Base-by-base conservation (phyloP, 179 eudicot species). In the Sideroxylon spinosum region DNA sequence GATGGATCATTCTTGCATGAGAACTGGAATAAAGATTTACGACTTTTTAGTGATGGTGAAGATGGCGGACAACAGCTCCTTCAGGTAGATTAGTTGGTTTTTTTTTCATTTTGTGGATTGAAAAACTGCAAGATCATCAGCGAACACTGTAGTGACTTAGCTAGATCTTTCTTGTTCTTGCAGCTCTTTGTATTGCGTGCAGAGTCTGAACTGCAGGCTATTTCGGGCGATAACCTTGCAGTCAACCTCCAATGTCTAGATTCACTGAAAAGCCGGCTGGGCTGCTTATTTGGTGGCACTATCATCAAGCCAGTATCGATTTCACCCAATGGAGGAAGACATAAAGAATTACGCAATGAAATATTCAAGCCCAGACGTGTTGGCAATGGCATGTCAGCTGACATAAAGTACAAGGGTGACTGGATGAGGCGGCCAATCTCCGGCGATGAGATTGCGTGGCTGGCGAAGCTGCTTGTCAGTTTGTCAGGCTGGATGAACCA, bases 1-100 rank as follows among this genome's bases (percentile, higher is more conserved):
- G 97, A 95, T 89, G 98, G 98, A 23, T 95, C 98, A 28, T 91
- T 91, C 83, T 90, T 95, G 87, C 95, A 93, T 66, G 98, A 90
- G 83, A 91, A 95, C 84, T 90, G 98, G 97, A 95, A 91, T 82
- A 87, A 85, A 82, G 97, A 95, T 87, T 85, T 95, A 71, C 85
- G 88, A 74, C 92, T 95, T 69, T 95, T 95, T 76, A 83, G 87
- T 84, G 91, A 86, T 79, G 87, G 91, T 50, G 98, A 95, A 84
- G 91, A 91, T 79, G 97, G 98, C 78, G 98, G 98, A 59, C 89
- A 89, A 65, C 97, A 91, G 80, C 81, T 95, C 82, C 95, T 95
- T 88, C 97, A 91, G 98, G 98, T 95, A 17, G 0, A 14, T 52
- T 1, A 9, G 56, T 67, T 76, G 10, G 60, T 73, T 72, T 11